Evolutionary conservation across 2,329 filamentous ascomycete species (phyloP).

Genomic region (Aureobasidium sp.): DNA sequence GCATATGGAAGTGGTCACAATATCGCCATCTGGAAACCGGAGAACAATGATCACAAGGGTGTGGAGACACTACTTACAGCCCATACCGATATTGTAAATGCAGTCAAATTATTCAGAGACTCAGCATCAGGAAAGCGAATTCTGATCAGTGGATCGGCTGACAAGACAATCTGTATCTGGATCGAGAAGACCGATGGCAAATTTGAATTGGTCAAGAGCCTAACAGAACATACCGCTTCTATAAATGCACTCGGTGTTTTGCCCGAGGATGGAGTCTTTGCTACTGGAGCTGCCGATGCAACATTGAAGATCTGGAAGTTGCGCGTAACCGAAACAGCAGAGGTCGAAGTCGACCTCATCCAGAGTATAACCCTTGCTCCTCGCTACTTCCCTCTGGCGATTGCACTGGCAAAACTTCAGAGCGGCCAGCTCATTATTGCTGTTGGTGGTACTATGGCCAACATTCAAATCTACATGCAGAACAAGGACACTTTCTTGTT

Average conservation of each 20-base stretch:
- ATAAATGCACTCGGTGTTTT: slow-evolving; percentile 56
- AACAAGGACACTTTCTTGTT: slow-evolving; percentile 54
- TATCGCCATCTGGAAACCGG: slow-evolving; percentile 77
- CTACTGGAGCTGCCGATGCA: slow-evolving; percentile 55
- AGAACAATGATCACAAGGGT: slow-evolving; percentile 46
- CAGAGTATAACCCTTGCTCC: slow-evolving; percentile 67
- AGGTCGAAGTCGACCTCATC: slow-evolving; percentile 39
- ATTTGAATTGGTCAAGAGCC: slow-evolving; percentile 39
- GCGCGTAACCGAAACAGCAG: background rate
- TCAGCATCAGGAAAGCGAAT: slow-evolving; percentile 42
- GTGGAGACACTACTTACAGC: slow-evolving; percentile 55
- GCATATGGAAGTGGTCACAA: slow-evolving; percentile 87
- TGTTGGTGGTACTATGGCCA: slow-evolving; percentile 73
- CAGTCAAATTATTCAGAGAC: slow-evolving; percentile 64
- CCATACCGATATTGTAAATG: slow-evolving; percentile 74
- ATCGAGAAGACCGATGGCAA: slow-evolving; percentile 21
- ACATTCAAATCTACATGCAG: slow-evolving; percentile 71
- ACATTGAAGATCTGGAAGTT: slow-evolving; percentile 62
- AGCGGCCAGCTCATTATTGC: slow-evolving; percentile 53
- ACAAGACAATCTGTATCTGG: slow-evolving; percentile 66
- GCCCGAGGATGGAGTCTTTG: slow-evolving; percentile 39
- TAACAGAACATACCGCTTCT: slow-evolving; percentile 60
- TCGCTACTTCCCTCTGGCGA: slow-evolving; percentile 70
- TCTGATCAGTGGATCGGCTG: slow-evolving; percentile 72
- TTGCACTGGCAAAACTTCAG: slow-evolving; percentile 57